Evolutionary conservation across 2,329 filamentous ascomycete species (phyloP), one percentile per base, ranked within the genome.

Genomic region (Ceratocystis papillata): DNA sequence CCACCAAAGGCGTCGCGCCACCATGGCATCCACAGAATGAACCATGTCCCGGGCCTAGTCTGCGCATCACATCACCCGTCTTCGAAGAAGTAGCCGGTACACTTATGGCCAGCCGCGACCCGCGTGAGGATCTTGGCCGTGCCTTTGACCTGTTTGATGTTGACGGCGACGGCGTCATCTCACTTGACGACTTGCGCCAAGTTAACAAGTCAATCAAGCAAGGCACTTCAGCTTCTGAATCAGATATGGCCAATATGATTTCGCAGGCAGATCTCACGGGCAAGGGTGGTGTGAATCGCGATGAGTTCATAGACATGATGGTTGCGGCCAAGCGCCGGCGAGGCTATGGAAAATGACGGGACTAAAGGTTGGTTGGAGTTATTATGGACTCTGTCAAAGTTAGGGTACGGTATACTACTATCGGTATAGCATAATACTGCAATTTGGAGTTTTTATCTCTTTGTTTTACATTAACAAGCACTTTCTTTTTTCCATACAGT

Each of bases 221-320:
- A 75, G 77, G 78, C 66, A 75, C 76, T 55, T 90, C 89, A 12
- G 80, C 99, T 70, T 90, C 94, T 71, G 93, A 99, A 73, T 89
- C 95, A 72, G 94, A 99, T 75, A 80, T 99, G 69, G 81, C 85
- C 71, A 91, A 91, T 70, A 99, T 99, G 94, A 94, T 99, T 77
- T 91, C 96, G 73, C 93, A 97, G 76, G 95, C 97, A 78, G 94
- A 99, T 78, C 81, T 96, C 70, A 89, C 96, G 73, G 93, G 90
- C 1, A 95, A 96, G 71, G 92, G 92, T 10, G 91, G 83, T 65
- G 85, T 88, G 6, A 84, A 83, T 69, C 79, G 83, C 70, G 85
- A 88, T 67, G 86, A 88, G 74, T 88, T 88, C 73, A 81, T 86
- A 64, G 82, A 84, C 71, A 83, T 86, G 76, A 82, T 82, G 79